Base-by-base conservation (phyloP, 768 basidiomycete genomes). In the Chalciporus piperatus region DNA sequence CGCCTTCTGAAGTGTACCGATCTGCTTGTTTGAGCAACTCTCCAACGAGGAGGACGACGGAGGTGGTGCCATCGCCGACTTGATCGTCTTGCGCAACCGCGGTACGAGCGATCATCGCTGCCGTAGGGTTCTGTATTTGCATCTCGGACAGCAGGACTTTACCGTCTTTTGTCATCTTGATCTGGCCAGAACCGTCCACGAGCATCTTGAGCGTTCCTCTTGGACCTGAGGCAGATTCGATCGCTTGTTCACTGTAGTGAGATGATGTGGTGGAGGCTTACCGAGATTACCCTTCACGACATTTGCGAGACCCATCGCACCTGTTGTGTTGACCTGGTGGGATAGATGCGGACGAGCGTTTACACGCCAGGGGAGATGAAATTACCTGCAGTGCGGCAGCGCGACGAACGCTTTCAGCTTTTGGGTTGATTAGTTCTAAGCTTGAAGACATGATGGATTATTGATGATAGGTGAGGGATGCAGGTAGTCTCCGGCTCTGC, bases 81-180 rank as follows among this genome's bases (percentile, higher is more conserved):
- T 98, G 95, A 65, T 98, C 97, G 61, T 99, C 97, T 69, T 98
- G 97, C 3, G 97, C 96, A 20, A 98, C 96, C 13, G 97, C 97
- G 39, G 97, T 98, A 46, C 94, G 84, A 41, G 97, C 97, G 65
- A 99, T 93, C 92, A 99, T 96, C 28, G 97, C 95, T 16, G 97
- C 97, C 3, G 97, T 98, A 27, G 97, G 97, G 70, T 99, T 98
- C 73, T 92, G 89, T 61, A 99, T 99, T 75, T 98, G 97, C 97
- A 99, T 99, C 75, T 99, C 97, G 38, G 94, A 96, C 52, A 99
- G 78, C 50, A 99, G 74, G 38, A 98, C 96, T 75, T 99, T 99
- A 57, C 97, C 97, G 65, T 98, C 97, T 78, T 98, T 99, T 58
- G 97, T 98, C 91, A 99, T 95, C 81, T 98, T 99, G 71, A 99